phyloP scores from a whole-genome alignment of 2,329 filamentous ascomycete species.

The Cryphonectria carpinicola region DNA sequence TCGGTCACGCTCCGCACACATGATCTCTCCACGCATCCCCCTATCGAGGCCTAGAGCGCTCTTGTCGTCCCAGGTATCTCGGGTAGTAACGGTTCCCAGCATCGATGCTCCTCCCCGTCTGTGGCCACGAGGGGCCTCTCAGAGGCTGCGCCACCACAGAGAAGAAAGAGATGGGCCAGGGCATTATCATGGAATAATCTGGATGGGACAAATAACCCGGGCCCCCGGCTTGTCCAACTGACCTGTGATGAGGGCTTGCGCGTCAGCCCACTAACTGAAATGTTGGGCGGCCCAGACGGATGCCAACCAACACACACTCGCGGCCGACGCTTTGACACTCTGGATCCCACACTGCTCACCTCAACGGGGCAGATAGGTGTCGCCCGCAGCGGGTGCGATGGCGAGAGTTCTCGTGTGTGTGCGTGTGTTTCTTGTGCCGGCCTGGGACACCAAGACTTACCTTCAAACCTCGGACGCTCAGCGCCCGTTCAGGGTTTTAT shows the following conservation, averaged over 20 bases:
- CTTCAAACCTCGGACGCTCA: not conserved
- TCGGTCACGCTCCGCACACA: not conserved
- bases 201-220: no score
- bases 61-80: not conserved
- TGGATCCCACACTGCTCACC: not conserved
- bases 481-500: not conserved
- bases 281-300: not conserved
- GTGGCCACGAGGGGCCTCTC: not conserved
- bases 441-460: not conserved
- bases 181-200: no score
- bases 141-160: not conserved
- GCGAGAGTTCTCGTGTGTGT: not conserved
- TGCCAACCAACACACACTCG: not conserved
- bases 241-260: not conserved
- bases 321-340: not conserved
- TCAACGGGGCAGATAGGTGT: not conserved
- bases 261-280: not conserved
- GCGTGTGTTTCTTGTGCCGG: not conserved
- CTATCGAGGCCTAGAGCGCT: not conserved
- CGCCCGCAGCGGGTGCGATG: not conserved
- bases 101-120: not conserved
- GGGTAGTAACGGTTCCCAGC: not conserved
- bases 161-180: not conserved
- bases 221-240: not conserved
- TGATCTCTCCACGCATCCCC: constrained; percentile 1